Percentiles rank a stretch among this genome's conserved stretches.
Conservation (phyloP, 345 rosid genomes). For the Populus deltoides region DNA sequence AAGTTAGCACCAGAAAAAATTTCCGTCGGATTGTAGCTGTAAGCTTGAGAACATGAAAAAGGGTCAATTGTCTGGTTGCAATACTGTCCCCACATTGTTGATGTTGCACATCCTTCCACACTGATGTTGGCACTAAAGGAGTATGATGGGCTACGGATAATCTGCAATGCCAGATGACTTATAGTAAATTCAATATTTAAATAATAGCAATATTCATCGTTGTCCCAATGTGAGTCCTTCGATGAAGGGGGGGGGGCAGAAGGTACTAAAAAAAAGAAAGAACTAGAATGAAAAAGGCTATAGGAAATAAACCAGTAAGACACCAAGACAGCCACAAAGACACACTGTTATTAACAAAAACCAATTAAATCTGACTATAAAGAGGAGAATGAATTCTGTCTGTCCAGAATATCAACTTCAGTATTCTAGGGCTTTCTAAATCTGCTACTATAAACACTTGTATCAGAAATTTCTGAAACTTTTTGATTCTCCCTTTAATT, state of each 20-base stretch:
- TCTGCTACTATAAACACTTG: not conserved
- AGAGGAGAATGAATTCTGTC: not conserved
- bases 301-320: not conserved
- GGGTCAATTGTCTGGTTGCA: constrained; percentile 78
- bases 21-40: constrained; percentile 28
- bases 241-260: not conserved
- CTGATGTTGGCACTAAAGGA: constrained; percentile 78
- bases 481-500: not conserved
- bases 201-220: not conserved
- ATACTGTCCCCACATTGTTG: constrained; percentile 72
- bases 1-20: constrained; percentile 17
- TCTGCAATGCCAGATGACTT: constrained; percentile 49
- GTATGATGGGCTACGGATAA: constrained; percentile 58
- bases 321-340: constrained; percentile 3
- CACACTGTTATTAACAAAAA: not conserved
- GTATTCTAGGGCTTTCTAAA: not conserved
- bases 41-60: constrained; percentile 59
- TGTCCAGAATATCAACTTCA: not conserved
- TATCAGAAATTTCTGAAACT: not conserved
- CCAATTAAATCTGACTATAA: not conserved
- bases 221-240: not conserved
- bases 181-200: constrained; percentile 12
- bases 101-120: constrained; percentile 78
- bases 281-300: not conserved
- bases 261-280: not conserved